A percentile compares a stretch with the other conserved stretches of the same genome.
These are phyloP conservation scores for Claviceps pazoutovae DNA, from an alignment of 2,329 filamentous ascomycete genomes.

Conservation along the genomic window DNA sequence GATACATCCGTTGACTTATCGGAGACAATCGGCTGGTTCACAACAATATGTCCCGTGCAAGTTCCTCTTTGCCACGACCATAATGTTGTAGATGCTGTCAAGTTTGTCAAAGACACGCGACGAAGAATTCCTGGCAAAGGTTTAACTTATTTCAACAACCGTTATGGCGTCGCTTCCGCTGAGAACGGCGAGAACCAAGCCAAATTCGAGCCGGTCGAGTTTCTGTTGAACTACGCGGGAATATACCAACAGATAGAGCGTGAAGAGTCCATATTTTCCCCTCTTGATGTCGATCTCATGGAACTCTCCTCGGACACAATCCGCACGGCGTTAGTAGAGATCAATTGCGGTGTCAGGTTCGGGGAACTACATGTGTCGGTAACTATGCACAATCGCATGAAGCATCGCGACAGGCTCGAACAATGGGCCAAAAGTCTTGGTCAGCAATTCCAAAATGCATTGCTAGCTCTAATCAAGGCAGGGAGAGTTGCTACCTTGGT, in stretches of 20 bases:
- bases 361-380: background rate
- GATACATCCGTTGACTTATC: constrained; percentile 19
- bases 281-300: background rate
- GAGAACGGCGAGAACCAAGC: constrained; percentile 1
- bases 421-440: background rate
- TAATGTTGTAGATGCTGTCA: constrained; percentile 6
- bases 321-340: background rate
- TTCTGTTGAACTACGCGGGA: constrained; percentile 35
- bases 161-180: constrained; percentile 13
- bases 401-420: background rate
- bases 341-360: background rate
- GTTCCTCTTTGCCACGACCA: constrained; percentile 5
- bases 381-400: background rate
- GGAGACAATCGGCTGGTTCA: constrained; percentile 32
- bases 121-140: constrained; percentile 21
- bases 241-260: constrained; percentile 28
- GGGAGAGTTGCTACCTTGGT: background rate
- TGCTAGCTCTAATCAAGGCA: background rate
- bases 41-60: constrained; percentile 23
- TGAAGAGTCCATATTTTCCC: constrained; percentile 11
- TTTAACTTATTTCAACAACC: constrained; percentile 23
- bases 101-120: constrained; percentile 21
- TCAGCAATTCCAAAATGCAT: background rate
- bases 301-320: background rate
- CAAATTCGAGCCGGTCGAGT: constrained; percentile 19